Evolutionary conservation across 1,284 basidiomycete genomes (phyloP).

Genomic region (Mycena sp.): DNA sequence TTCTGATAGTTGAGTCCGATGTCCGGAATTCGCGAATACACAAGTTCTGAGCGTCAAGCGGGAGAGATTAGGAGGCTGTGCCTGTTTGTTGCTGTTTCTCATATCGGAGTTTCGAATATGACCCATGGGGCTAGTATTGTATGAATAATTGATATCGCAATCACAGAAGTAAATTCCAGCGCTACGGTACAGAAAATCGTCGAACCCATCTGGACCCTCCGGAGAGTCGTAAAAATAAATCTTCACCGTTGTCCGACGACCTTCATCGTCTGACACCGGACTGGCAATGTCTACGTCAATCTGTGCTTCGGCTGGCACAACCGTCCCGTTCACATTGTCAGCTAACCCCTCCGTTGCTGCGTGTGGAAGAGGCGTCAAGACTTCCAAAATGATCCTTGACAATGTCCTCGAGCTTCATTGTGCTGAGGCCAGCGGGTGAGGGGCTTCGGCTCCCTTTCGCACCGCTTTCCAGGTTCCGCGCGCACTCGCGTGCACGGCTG

Average conservation of each 20-base stretch:
- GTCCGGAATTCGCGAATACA: no score
- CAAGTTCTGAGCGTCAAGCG: no score
- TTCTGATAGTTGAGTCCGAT: no score
- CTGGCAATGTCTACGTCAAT: not conserved
- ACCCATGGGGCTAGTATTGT: no score
- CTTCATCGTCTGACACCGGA: slow-evolving; percentile 13
- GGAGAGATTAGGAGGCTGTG: no score
- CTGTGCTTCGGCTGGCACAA: no score
- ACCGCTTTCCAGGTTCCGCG: slow-evolving; percentile 53
- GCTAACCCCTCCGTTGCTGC: not conserved
- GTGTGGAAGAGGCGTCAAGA: not conserved
- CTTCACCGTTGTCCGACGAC: no score
- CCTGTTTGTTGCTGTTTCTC: no score
- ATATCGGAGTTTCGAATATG: no score
- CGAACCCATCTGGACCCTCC: slow-evolving; percentile 8
- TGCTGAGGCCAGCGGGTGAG: slow-evolving; percentile 42
- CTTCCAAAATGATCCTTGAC: slow-evolving; percentile 50
- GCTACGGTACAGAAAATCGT: slow-evolving; percentile 8
- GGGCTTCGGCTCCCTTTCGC: slow-evolving; percentile 56
- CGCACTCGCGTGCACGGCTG: slow-evolving; percentile 64
- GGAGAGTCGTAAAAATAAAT: slow-evolving; percentile 26
- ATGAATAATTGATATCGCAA: no score
- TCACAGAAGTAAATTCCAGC: not conserved
- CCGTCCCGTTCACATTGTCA: not conserved
- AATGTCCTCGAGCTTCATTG: slow-evolving; percentile 47